Evolutionary conservation across 192 early-diverging fungal genomes (phyloP).

Genomic region (Dissophora ornata): DNA sequence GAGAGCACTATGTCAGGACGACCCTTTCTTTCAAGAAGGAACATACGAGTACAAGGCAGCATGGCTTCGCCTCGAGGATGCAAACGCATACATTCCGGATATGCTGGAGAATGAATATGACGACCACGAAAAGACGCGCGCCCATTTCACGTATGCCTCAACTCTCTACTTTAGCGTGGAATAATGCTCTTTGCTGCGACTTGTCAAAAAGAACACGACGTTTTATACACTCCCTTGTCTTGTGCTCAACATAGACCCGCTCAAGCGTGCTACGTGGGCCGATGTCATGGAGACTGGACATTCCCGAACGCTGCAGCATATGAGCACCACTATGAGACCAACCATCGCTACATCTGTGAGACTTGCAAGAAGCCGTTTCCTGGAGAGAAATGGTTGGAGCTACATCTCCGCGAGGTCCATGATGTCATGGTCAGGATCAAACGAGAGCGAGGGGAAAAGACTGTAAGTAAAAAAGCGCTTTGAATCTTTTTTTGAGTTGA

Average conservation of each 20-base stretch:
- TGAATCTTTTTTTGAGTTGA: too few relatives aligned
- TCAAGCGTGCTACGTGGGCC: conserved; percentile 24
- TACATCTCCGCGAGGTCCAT: conserved; percentile 64
- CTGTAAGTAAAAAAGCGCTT: too few relatives aligned
- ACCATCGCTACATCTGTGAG: conserved; percentile 60
- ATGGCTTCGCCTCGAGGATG: conserved; percentile 39
- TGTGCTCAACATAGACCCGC: background rate
- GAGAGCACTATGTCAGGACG: conserved; percentile 33
- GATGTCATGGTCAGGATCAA: conserved; percentile 57
- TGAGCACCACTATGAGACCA: conserved; percentile 63
- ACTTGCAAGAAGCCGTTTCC: conserved; percentile 63
- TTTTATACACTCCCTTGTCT: background rate
- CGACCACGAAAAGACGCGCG: background rate
- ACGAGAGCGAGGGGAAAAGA: conserved; percentile 62
- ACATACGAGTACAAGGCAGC: conserved; percentile 45
- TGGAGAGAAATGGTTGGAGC: conserved; percentile 55
- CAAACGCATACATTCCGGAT: conserved; percentile 29
- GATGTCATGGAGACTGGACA: conserved; percentile 33
- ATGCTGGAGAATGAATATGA: background rate
- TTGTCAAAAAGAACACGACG: too few relatives aligned
- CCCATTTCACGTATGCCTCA: background rate
- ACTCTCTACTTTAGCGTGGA: too few relatives aligned
- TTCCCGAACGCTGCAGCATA: conserved; percentile 56
- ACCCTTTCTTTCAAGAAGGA: conserved; percentile 51
- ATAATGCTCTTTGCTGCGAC: too few relatives aligned